These are phyloP conservation scores for Pseudonitzschia pungens DNA, from an alignment of 108 stramenopile species.

Conservation along the genomic window DNA sequence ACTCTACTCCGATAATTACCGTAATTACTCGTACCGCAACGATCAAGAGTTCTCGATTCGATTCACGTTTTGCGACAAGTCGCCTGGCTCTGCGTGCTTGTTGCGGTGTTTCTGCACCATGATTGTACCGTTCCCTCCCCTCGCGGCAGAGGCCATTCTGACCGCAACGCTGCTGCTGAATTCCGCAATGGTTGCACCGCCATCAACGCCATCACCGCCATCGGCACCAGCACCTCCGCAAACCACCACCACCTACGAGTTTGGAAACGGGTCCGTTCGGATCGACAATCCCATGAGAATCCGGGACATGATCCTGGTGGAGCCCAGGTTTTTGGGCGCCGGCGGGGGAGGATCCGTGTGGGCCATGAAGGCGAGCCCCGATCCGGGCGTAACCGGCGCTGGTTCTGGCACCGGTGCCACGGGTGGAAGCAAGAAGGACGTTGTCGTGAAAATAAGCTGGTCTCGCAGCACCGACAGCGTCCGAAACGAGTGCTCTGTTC, in stretches of 20 bases:
- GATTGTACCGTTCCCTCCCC: not conserved
- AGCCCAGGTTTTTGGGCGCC: conserved; percentile 37
- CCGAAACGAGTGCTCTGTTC: conserved; percentile 57
- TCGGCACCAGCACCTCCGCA: not conserved
- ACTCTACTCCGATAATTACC: too few species aligned
- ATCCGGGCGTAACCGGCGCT: not conserved
- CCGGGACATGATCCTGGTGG: conserved; percentile 9
- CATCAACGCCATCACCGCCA: not conserved
- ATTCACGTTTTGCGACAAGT: too few species aligned
- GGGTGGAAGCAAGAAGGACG: conserved; percentile 8
- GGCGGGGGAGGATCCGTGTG: conserved; percentile 45
- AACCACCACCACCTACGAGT: conserved; percentile 1
- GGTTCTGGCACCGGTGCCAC: not conserved
- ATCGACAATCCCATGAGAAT: conserved; percentile 11
- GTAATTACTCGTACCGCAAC: too few species aligned
- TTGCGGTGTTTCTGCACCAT: too few species aligned
- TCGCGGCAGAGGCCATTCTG: not conserved
- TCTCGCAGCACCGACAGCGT: conserved; percentile 51
- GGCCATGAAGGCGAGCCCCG: not conserved
- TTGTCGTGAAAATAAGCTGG: conserved; percentile 76
- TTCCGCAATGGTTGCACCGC: not conserved
- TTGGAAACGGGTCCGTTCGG: conserved; percentile 23
- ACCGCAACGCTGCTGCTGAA: not conserved
- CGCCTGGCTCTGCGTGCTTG: too few species aligned
- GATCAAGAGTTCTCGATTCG: too few species aligned